A percentile compares a stretch with the other conserved stretches of the same genome.
Conservation (phyloP, 305 asterid genomes). For the Fraxinus platypoda region DNA sequence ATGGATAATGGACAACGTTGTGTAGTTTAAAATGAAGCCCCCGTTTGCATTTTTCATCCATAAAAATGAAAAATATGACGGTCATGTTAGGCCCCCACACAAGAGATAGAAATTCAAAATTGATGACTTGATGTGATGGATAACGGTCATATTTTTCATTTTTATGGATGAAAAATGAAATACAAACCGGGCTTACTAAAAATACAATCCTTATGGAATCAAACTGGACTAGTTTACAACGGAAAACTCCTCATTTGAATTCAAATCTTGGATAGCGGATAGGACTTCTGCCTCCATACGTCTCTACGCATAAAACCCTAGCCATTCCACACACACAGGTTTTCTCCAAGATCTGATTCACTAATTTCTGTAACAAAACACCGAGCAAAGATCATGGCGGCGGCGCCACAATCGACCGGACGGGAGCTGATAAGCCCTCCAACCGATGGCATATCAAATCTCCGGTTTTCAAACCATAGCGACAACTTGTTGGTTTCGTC, state of each 20-base stretch:
- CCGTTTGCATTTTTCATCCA: no score
- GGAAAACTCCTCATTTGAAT: conserved; percentile 24
- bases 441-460: conserved; percentile 81
- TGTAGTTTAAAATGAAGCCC: no score
- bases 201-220: no score
- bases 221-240: background rate
- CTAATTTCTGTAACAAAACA: background rate
- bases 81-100: no score
- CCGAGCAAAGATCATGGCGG: conserved; percentile 51
- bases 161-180: no score
- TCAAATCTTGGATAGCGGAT: conserved; percentile 32
- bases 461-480: conserved; percentile 89
- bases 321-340: background rate
- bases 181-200: no score
- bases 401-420: conserved; percentile 61
- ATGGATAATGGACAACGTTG: no score
- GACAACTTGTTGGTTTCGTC: conserved; percentile 92
- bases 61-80: no score
- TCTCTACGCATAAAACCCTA: conserved; percentile 21
- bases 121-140: no score
- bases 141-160: no score
- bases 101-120: no score
- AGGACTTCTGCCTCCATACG: background rate
- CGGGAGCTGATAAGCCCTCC: conserved; percentile 74
- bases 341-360: background rate